A percentile compares a stretch with the other conserved stretches of the same genome.
phyloP scores from a whole-genome alignment of 225 moss, liverwort and hornwort species.

The Polytrichum commune region DNA sequence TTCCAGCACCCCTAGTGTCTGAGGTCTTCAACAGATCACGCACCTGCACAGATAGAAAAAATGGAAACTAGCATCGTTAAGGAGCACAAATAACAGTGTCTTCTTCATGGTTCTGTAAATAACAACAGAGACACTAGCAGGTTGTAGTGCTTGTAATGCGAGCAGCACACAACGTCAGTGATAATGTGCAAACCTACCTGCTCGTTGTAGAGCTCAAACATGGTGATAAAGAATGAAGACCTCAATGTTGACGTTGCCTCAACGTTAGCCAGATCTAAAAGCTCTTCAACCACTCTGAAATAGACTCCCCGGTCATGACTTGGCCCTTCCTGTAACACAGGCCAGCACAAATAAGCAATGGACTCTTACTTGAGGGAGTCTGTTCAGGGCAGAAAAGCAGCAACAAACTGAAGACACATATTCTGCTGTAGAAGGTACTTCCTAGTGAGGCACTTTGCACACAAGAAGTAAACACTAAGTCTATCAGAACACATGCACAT shows the following conservation, averaged over 20 bases:
- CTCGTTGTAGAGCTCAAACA: conserved; percentile 93
- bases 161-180: conserved; percentile 8
- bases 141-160: neutral
- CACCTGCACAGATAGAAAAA: conserved; percentile 29
- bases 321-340: conserved; percentile 70
- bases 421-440: too few species aligned
- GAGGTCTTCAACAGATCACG: conserved; percentile 54
- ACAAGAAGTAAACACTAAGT: too few species aligned
- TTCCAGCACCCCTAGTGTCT: conserved; percentile 45
- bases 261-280: conserved; percentile 72
- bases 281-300: conserved; percentile 79
- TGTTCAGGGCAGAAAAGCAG: too few species aligned
- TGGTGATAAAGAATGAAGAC: conserved; percentile 72
- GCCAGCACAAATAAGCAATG: conserved; percentile 17
- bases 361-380: neutral
- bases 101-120: too few species aligned
- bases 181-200: conserved; percentile 36
- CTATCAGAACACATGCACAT: too few species aligned
- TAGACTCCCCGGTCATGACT: conserved; percentile 87
- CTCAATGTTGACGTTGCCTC: conserved; percentile 82
- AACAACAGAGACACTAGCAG: too few species aligned
- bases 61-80: too few species aligned
- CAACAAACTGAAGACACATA: too few species aligned
- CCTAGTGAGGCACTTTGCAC: too few species aligned
- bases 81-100: too few species aligned